Evolutionary conservation across 495 filamentous ascomycete species (phyloP).

Genomic region (Penicillium paradoxum): DNA sequence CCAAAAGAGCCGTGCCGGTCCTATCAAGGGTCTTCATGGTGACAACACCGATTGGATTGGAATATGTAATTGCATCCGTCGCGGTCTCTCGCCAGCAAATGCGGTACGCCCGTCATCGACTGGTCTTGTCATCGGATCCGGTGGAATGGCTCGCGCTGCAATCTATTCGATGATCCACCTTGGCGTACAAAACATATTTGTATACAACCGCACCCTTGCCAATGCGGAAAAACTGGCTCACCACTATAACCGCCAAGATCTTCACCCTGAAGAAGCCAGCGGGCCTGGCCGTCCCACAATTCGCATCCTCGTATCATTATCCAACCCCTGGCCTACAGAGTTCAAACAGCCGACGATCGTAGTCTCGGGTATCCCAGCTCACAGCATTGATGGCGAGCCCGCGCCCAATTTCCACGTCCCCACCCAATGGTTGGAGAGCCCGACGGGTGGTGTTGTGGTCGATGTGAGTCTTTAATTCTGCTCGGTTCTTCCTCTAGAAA

Average conservation of each 20-base stretch:
- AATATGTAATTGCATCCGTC: slow-evolving; percentile 62
- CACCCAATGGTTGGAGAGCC: slow-evolving; percentile 64
- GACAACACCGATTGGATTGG: slow-evolving; percentile 84
- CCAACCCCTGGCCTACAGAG: slow-evolving; percentile 57
- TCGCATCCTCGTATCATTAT: slow-evolving; percentile 50
- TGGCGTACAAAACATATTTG: slow-evolving; percentile 68
- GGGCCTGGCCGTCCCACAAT: slow-evolving; percentile 35
- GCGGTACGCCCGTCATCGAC: slow-evolving; percentile 63
- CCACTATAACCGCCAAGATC: slow-evolving; percentile 58
- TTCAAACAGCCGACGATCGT: slow-evolving; percentile 69
- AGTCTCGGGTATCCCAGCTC: slow-evolving; percentile 67
- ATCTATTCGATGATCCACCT: slow-evolving; percentile 74
- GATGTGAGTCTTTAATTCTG: slow-evolving; percentile 45
- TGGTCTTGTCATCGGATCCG: slow-evolving; percentile 69
- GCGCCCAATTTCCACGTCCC: slow-evolving; percentile 68
- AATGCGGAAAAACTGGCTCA: slow-evolving; percentile 59
- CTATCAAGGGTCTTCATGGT: slow-evolving; percentile 62
- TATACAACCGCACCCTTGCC: slow-evolving; percentile 60
- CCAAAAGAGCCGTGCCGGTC: slow-evolving; percentile 58
- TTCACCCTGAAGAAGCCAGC: slow-evolving; percentile 17
- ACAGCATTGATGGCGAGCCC: slow-evolving; percentile 55
- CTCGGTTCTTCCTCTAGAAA: background rate
- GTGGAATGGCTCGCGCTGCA: slow-evolving; percentile 76
- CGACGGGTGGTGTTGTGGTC: slow-evolving; percentile 72
- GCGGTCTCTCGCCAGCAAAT: slow-evolving; percentile 73